phyloP scores from a whole-genome alignment of 1,284 basidiomycete species.

The Lentinula novae-zelandiae region DNA sequence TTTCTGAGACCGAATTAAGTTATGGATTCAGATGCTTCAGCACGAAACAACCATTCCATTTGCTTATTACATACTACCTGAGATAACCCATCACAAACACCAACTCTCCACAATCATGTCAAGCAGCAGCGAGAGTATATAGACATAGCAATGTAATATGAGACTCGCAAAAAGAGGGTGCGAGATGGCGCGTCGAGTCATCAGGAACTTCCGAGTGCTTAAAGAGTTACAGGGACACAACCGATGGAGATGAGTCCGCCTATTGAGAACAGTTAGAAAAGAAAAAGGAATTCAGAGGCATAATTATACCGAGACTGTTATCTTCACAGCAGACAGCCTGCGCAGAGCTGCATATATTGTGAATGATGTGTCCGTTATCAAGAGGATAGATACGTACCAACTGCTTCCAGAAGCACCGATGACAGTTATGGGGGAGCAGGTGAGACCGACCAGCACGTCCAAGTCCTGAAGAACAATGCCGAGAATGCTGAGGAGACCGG shows the following conservation, averaged over 20 bases:
- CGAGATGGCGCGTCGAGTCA: not conserved
- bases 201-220: not conserved
- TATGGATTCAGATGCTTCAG: too few species aligned
- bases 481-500: not conserved
- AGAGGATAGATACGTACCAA: not conserved
- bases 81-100: too few species aligned
- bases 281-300: not conserved
- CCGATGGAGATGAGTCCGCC: conserved; percentile 21
- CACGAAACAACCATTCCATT: too few species aligned
- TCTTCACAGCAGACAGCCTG: conserved; percentile 20
- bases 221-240: conserved; percentile 23
- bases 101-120: too few species aligned
- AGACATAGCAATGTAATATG: too few species aligned
- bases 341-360: conserved; percentile 19
- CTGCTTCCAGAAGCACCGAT: conserved; percentile 14
- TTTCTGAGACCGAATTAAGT: too few species aligned
- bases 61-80: too few species aligned
- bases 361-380: not conserved
- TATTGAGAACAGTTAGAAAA: conserved; percentile 5
- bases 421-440: conserved; percentile 21
- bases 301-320: conserved; percentile 14
- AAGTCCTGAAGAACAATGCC: conserved; percentile 11
- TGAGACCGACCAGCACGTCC: conserved; percentile 14
- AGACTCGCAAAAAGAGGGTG: too few species aligned
- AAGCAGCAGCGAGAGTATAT: too few species aligned